Conservation (phyloP, 257 asterid species). For the Ilex asprella region DNA sequence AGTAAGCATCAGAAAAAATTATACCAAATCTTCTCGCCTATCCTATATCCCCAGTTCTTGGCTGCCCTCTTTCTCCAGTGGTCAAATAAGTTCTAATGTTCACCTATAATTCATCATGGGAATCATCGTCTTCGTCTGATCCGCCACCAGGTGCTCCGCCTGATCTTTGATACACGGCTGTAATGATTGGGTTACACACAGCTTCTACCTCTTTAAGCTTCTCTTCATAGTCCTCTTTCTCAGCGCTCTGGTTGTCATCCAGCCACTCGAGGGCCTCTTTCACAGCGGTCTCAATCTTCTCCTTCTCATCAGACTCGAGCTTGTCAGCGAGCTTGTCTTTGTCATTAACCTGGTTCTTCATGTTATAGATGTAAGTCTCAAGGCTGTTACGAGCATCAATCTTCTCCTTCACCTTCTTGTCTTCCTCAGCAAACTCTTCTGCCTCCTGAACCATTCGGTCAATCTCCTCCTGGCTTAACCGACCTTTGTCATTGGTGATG, state of each 20-base stretch:
- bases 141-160: conserved; percentile 74
- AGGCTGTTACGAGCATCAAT: conserved; percentile 81
- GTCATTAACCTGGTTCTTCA: conserved; percentile 92
- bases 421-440: conserved; percentile 94
- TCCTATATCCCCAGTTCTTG: not conserved
- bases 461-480: conserved; percentile 86
- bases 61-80: conserved; percentile 7
- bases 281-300: conserved; percentile 83
- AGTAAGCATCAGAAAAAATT: not conserved
- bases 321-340: conserved; percentile 91
- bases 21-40: conserved; percentile 7
- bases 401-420: conserved; percentile 81
- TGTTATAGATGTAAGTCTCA: conserved; percentile 86
- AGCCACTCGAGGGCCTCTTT: conserved; percentile 94
- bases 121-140: conserved; percentile 46
- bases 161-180: conserved; percentile 88
- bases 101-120: conserved; percentile 61
- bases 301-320: conserved; percentile 83
- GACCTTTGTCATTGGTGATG: conserved; percentile 96
- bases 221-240: conserved; percentile 92
- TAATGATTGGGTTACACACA: conserved; percentile 79
- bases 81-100: not conserved
- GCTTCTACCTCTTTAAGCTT: conserved; percentile 94
- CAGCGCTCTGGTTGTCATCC: conserved; percentile 80
- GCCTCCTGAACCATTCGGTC: conserved; percentile 92